phyloP scores from a whole-genome alignment of 345 rosid species.

The Psidium friedrichsthalianum region DNA sequence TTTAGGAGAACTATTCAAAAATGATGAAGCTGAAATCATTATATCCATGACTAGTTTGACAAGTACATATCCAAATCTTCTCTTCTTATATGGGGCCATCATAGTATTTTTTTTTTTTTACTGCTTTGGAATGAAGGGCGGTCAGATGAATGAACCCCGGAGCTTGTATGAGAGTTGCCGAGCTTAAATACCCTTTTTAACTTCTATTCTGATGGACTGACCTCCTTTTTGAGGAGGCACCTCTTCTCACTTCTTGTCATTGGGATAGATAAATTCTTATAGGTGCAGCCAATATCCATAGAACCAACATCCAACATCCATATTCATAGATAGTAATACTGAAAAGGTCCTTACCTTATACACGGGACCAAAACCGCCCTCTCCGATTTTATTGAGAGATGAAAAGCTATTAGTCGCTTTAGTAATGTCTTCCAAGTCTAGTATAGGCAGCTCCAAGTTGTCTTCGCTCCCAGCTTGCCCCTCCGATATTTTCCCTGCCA shows the following conservation, averaged over 20 bases:
- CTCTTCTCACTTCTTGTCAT: not conserved
- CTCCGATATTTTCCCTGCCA: not conserved
- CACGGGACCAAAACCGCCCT: slow-evolving; percentile 38
- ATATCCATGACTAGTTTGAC: not conserved
- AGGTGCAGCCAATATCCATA: not conserved
- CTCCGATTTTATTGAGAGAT: slow-evolving; percentile 11
- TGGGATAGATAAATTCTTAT: not conserved
- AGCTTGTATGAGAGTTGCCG: not conserved
- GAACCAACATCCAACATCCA: not conserved
- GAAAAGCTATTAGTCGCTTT: slow-evolving; percentile 20
- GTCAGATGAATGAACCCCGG: not conserved
- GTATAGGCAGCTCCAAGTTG: not conserved
- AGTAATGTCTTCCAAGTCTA: not conserved
- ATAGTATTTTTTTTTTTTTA: not conserved
- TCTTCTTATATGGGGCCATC: not conserved
- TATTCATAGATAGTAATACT: not conserved
- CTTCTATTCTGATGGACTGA: not conserved
- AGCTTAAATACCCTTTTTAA: not conserved
- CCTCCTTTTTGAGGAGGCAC: not conserved
- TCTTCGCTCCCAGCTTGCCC: not conserved
- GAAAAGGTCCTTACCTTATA: slow-evolving; percentile 18
- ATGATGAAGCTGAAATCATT: not conserved
- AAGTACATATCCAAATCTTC: not conserved
- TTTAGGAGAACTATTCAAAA: not conserved
- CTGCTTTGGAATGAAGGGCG: not conserved